Conservation (phyloP, 257 asterid genomes). For the Solanum pimpinellifolium region DNA sequence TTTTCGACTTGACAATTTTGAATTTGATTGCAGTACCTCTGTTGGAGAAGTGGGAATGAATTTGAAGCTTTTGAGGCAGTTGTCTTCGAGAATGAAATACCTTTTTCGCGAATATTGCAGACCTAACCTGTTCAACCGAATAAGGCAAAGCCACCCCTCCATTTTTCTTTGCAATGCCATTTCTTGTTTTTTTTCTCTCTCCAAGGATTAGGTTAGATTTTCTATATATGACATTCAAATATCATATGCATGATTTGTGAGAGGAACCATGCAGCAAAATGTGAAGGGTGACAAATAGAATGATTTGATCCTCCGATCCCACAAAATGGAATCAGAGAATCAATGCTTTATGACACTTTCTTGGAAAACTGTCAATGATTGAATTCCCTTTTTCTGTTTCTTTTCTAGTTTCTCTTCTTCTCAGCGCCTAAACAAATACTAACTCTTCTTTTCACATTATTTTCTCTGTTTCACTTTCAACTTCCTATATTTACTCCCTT, state of each 20-base stretch:
- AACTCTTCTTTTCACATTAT: slow-evolving; percentile 3
- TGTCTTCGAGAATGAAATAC: slow-evolving; percentile 68
- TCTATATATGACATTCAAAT: not conserved
- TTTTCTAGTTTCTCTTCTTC: slow-evolving; percentile 6
- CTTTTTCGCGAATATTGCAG: slow-evolving; percentile 77
- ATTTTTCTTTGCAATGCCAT: slow-evolving; percentile 49
- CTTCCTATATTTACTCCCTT: not conserved
- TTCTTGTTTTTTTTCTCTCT: not conserved
- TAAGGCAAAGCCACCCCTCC: slow-evolving; percentile 85
- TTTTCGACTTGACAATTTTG: too few species aligned
- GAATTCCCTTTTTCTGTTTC: not conserved
- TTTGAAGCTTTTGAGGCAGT: slow-evolving; percentile 83
- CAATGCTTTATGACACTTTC: slow-evolving; percentile 4
- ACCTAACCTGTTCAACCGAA: slow-evolving; percentile 67
- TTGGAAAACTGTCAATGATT: not conserved
- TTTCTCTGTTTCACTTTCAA: not conserved
- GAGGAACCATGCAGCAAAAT: not conserved
- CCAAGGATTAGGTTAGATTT: not conserved
- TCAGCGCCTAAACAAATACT: slow-evolving; percentile 5
- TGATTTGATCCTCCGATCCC: slow-evolving; percentile 62
- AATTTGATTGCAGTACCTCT: slow-evolving; percentile 29
- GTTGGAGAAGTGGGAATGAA: slow-evolving; percentile 42
- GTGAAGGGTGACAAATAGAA: slow-evolving; percentile 25
- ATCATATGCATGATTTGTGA: not conserved
- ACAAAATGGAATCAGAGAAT: slow-evolving; percentile 67